Percentiles rank a stretch among this genome's conserved stretches.
Evolutionary conservation across 2,329 filamentous ascomycete genomes (phyloP).

Genomic region (Clonostachys chloroleuca): DNA sequence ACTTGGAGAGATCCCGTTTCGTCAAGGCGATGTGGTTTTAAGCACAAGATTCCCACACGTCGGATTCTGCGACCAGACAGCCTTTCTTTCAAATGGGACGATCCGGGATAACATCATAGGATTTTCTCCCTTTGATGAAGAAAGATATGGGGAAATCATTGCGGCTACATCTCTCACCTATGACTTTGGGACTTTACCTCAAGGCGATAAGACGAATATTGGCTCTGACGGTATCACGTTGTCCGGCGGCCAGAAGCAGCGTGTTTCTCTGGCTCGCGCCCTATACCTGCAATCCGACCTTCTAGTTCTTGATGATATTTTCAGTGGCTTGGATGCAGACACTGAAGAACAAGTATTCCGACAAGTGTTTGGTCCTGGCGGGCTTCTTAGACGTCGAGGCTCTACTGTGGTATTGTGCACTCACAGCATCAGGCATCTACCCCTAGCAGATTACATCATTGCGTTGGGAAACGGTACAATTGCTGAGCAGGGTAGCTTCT

Average conservation of each 20-base stretch:
- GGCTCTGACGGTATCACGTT: constrained; percentile 35
- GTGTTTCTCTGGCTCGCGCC: constrained; percentile 34
- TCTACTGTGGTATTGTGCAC: constrained; percentile 35
- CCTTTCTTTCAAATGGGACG: constrained; percentile 24
- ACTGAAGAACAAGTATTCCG: constrained; percentile 38
- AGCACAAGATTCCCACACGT: constrained; percentile 7
- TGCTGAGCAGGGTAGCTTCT: constrained; percentile 31
- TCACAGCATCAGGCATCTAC: constrained; percentile 21
- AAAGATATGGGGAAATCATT: constrained; percentile 25
- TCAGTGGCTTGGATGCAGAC: constrained; percentile 36
- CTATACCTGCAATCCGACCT: constrained; percentile 32
- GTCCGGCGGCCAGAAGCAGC: constrained; percentile 33
- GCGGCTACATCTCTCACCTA: constrained; percentile 21
- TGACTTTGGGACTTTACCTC: constrained; percentile 22
- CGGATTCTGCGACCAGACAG: constrained; percentile 23
- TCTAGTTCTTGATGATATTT: constrained; percentile 38
- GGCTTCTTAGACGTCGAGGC: constrained; percentile 28
- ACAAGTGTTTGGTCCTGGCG: constrained; percentile 31
- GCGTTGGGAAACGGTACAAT: constrained; percentile 36
- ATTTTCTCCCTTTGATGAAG: constrained; percentile 16
- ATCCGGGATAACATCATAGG: constrained; percentile 32
- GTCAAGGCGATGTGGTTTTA: constrained; percentile 6
- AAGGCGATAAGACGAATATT: constrained; percentile 28
- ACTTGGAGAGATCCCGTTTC: constrained; percentile 17
- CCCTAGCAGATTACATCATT: constrained; percentile 39